Base-by-base conservation (phyloP, 352 stramenopile species). In the Pythium rhizo-oryzae region DNA sequence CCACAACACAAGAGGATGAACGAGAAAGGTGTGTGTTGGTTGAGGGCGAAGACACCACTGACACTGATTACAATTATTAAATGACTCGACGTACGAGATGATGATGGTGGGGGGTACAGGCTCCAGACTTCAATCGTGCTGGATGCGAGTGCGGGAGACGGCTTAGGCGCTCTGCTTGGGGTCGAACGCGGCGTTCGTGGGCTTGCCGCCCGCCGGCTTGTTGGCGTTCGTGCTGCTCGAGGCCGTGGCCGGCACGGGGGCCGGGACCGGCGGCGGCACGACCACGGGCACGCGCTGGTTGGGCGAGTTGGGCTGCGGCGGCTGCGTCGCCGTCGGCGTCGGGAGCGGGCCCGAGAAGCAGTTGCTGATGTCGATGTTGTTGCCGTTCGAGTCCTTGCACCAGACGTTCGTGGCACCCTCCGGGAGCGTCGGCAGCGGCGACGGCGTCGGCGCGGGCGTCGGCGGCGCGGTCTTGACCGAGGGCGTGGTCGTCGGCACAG, bases 91-190 rank as follows among this genome's bases (percentile, higher is more conserved):
- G 13, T 47, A 2, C 41, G 41, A 47, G 41, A 47, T 46, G 41
- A n/a, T n/a, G 41, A 33, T 33, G 28, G 28, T 33, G 28, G 28
- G n/a, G 28, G 2, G 28, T 33, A 33, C 28, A 6, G 28, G 28
- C 28, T 33, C 28, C 28, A 52, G 54, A 64, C 57, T 64, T 64
- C 57, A 21, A 64, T 55, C 57, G 41, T 64, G 28, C 35, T 43
- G 8, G 43, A n/a, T 15, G 18, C 57, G 57, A 58, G 50, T 57
- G 24, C 2, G 28, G 6, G 18, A 4, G 2, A n/a, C 30, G n/a
- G 2, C 11, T 58, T 58, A 58, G n/a, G 24, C 24, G 19, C 11
- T 44, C 52, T 58, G 52, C 52, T 58, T 58, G 16, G 50, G 50
- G 50, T 57, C 50, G 50, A 57, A 57, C 5, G 52, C 52, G 24